phyloP scores from a whole-genome alignment of 306 rosid genomes.

The Cucumis sativus region Cucumber_9930_V3 NC_026659.2:27779501-27780000 shows the following conservation, averaged over 20 bases:
- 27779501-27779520: constrained; percentile 40
- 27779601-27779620: constrained; percentile 29
- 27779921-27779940: too few species aligned
- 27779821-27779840: too few species aligned
- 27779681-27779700: background rate
- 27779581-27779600: constrained; percentile 38
- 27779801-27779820: too few species aligned
- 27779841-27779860: too few species aligned
- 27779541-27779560: constrained; percentile 38
- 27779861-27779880: too few species aligned
- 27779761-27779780: too few species aligned
- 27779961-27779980: too few species aligned
- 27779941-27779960: too few species aligned
- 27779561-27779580: constrained; percentile 44
- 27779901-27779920: too few species aligned
- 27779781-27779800: too few species aligned
- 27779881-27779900: too few species aligned
- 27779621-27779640: constrained; percentile 34
- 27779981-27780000: background rate
- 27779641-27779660: constrained; percentile 42
- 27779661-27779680: constrained; percentile 41
- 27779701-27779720: too few species aligned
- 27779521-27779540: constrained; percentile 33
- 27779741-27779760: background rate
- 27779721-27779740: constrained; percentile 17